Base-by-base conservation (phyloP, 805 yeast species). In the Saccharomycopsis sp. region DNA sequence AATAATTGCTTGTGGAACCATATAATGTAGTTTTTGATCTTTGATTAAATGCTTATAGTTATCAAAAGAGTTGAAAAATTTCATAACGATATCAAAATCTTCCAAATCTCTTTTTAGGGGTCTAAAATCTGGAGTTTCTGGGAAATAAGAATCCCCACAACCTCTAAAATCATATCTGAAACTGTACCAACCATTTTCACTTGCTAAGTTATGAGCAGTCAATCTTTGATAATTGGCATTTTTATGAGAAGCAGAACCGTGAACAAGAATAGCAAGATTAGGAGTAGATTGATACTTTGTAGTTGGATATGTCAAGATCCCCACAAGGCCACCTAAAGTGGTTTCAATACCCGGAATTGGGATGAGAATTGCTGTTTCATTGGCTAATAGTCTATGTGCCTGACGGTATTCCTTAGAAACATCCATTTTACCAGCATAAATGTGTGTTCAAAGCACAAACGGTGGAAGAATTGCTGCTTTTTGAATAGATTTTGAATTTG, bases 221-320 rank as follows among this genome's bases (percentile, higher is more conserved):
- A 60, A 51, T 20, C 72, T 70, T 48, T 80, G 86, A 57, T 80
- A 87, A 44, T 84, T 75, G 55, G 84, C 80, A 61, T 82, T 73
- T 49, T 85, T 73, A 55, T 88, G 94, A 0, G 95, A 94, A 1
- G 78, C 88, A 46, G 73, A 80, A 1, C 96, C 96, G 56, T 88
- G 96, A n/a, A 76, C 49, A 14, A 87, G 53, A 4, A 87, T 54
- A 0, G 79, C 85, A 8, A 23, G 26, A 23, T 10, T 8, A 8
- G 26, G 26, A 8, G 10, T 10, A 6, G 6, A 6, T 23, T 6
- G 26, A 23, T 23, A 10, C 6, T 8, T 8, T 30, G 71, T 17
- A 14, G 23, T 9, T 1, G 68, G 66, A n/a, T 50, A 41, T 0
- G 65, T 58, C 21, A 64, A 40, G 15, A 64, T 57, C 1, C 63